Evolutionary conservation across 202 grass and related monocot genomes (phyloP), one percentile per base, ranked within the genome.

Genomic region (Miscanthus sacchariflorus): DNA sequence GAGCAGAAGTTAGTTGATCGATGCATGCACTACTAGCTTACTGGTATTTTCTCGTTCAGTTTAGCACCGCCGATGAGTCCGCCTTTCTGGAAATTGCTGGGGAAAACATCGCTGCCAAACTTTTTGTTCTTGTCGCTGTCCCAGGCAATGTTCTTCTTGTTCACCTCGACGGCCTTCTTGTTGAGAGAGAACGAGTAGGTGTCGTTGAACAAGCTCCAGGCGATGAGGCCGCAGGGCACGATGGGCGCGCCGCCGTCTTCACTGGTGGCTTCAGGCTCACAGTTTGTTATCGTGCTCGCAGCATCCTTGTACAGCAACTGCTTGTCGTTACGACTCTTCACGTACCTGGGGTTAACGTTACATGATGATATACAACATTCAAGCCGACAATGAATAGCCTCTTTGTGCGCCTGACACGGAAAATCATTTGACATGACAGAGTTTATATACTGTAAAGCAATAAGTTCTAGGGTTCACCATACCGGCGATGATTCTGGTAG

Each of bases 201-300:
- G 79, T 98, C 93, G 61, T 98, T 98, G 92, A 98, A 98, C 63
- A 98, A 56, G 85, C 93, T 98, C 96, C 93, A 98, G 2, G 96
- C 93, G 9, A 98, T 96, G 64, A 98, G 96, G 2, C 96, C 93
- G 24, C 96, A 98, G 5, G 96, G 96, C 64, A 98, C 93, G 63
- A 98, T 94, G 3, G 92, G 80, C 18, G 81, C 72, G 36, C 93
- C 81, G 23, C 93, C 92, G 13, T 85, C 83, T 35, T 58, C 48
- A 38, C 83, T 82, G 35, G 12, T 84, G 68, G 72, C 91, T 89
- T 98, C 93, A 6, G 93, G 95, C 36, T 88, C 86, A 12, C 95
- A 98, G 56, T 72, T 77, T 54, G 90, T 88, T 4, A 75, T 83
- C 45, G 79, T 68, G 9, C 30, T 68, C 38, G 77, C 82, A 18